A percentile compares a stretch with the other conserved stretches of the same genome.
Evolutionary conservation across 257 asterid species (phyloP).

Genomic region (Linderniella brevidens): DNA sequence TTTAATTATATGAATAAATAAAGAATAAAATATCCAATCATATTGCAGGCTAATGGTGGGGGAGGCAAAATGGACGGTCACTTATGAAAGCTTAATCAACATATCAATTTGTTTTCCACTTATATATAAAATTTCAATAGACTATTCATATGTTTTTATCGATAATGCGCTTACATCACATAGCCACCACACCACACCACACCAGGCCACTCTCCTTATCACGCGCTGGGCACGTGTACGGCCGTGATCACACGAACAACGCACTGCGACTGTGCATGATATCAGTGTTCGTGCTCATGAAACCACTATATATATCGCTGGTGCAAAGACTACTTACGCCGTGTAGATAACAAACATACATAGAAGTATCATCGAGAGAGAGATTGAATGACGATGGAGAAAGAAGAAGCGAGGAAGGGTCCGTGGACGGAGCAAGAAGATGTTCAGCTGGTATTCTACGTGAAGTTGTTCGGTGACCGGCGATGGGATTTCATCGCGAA

Average conservation of each 20-base stretch:
- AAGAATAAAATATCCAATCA: too few relatives aligned
- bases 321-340: not conserved
- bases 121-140: constrained; percentile 19
- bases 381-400: constrained; percentile 16
- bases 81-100: constrained; percentile 47
- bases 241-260: too few relatives aligned
- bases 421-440: constrained; percentile 96
- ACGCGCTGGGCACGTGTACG: too few relatives aligned
- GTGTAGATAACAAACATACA: not conserved
- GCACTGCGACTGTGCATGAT: too few relatives aligned
- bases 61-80: constrained; percentile 25
- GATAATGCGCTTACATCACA: constrained; percentile 36
- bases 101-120: constrained; percentile 35
- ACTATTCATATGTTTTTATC: constrained; percentile 12
- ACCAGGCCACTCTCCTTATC: too few relatives aligned
- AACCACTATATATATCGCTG: not conserved
- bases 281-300: too few relatives aligned
- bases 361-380: not conserved
- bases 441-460: constrained; percentile 57
- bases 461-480: constrained; percentile 79
- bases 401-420: constrained; percentile 39
- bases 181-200: constrained; percentile 16
- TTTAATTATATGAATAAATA: too few relatives aligned
- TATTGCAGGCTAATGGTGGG: too few relatives aligned
- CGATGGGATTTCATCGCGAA: constrained; percentile 95